phyloP scores from a whole-genome alignment of 805 yeast species.

The Millerozyma miso region DNA sequence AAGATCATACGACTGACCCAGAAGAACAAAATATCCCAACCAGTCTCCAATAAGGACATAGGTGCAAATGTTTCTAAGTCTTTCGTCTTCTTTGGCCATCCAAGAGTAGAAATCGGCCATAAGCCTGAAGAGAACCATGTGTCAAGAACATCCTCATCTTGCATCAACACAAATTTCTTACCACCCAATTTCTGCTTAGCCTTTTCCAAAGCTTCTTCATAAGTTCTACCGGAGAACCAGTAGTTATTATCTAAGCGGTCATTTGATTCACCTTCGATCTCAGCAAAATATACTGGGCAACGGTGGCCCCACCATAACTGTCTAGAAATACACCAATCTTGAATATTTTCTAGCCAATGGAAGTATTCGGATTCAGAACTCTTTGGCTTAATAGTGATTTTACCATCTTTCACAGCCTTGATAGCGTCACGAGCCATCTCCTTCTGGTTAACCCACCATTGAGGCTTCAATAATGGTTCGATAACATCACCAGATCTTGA shows the following conservation, averaged over 20 bases:
- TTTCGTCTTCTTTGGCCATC: slow-evolving; percentile 82
- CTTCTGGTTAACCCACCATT: slow-evolving; percentile 97
- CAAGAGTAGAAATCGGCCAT: slow-evolving; percentile 96
- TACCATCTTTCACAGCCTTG: slow-evolving; percentile 78
- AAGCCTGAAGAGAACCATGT: slow-evolving; percentile 98
- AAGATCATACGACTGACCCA: slow-evolving; percentile 98
- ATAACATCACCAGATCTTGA: slow-evolving; percentile 96
- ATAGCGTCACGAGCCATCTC: slow-evolving; percentile 87
- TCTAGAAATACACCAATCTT: slow-evolving; percentile 99
- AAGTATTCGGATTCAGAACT: slow-evolving; percentile 89
- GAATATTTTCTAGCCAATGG: slow-evolving; percentile 93
- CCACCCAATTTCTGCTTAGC: slow-evolving; percentile 73
- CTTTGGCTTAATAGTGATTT: slow-evolving; percentile 78
- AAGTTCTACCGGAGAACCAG: slow-evolving; percentile 89
- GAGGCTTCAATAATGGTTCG: slow-evolving; percentile 96
- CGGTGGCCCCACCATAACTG: slow-evolving; percentile 94
- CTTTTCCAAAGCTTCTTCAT: slow-evolving; percentile 80
- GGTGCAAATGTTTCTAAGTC: slow-evolving; percentile 83
- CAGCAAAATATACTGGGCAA: slow-evolving; percentile 90
- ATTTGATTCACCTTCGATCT: slow-evolving; percentile 69
- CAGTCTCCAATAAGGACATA: slow-evolving; percentile 92
- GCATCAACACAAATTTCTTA: slow-evolving; percentile 69
- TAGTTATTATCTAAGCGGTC: slow-evolving; percentile 59
- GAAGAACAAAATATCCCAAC: slow-evolving; percentile 98
- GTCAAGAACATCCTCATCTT: slow-evolving; percentile 97